phyloP scores from a whole-genome alignment of 495 filamentous ascomycete species.

The Podospora australis region DNA sequence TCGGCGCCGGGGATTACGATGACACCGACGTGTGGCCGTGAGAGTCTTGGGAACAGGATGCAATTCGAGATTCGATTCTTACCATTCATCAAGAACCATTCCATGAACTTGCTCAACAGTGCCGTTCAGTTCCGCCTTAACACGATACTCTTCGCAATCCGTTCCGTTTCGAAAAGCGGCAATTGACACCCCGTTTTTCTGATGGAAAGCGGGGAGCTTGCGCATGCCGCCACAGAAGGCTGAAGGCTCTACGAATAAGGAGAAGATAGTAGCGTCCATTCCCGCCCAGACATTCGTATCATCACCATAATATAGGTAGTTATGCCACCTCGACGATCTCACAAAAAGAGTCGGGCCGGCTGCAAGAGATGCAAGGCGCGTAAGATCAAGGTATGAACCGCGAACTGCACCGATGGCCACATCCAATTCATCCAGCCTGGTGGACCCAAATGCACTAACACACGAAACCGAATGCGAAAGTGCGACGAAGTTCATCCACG shows the following conservation, averaged over 20 bases:
- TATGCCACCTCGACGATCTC: conserved; percentile 55
- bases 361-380: conserved; percentile 55
- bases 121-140: too few species aligned
- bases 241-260: too few species aligned
- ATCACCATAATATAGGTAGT: too few species aligned
- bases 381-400: conserved; percentile 52
- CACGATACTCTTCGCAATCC: background rate
- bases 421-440: background rate
- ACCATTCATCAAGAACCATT: too few species aligned
- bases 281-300: too few species aligned
- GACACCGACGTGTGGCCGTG: too few species aligned
- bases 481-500: conserved; percentile 58
- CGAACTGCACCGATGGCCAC: background rate
- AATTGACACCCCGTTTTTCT: conserved; percentile 1
- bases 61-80: too few species aligned
- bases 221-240: conserved; percentile 19
- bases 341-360: conserved; percentile 57
- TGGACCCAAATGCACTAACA: background rate
- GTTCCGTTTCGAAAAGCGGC: background rate
- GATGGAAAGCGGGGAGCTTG: conserved; percentile 10
- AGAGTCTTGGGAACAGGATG: too few species aligned
- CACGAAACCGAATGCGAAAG: conserved; percentile 23
- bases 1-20: too few species aligned
- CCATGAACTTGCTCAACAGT: background rate
- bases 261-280: too few species aligned